A percentile compares a stretch with the other conserved stretches of the same genome.
Evolutionary conservation across 768 basidiomycete genomes (phyloP).

Genomic region (Leucogyrophana mollusca): DNA sequence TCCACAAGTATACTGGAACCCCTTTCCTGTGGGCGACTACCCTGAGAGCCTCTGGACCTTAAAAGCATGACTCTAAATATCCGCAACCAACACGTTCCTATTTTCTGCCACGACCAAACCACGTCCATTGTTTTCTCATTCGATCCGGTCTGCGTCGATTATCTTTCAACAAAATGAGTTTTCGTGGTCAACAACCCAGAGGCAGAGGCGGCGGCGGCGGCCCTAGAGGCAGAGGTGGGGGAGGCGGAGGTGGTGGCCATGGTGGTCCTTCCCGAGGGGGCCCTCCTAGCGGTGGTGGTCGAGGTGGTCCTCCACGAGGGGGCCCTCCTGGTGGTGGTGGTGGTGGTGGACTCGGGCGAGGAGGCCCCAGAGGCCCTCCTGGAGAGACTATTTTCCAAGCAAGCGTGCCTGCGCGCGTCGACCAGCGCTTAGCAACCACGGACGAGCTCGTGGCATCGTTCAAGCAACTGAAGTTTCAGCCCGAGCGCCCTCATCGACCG

Average conservation of each 20-base stretch:
- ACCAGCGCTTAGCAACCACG: slow-evolving; percentile 28
- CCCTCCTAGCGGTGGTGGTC: slow-evolving; percentile 13
- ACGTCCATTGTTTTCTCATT: too few relatives aligned
- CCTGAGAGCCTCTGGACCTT: too few relatives aligned
- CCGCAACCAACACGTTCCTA: too few relatives aligned
- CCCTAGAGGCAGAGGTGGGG: slow-evolving; percentile 15
- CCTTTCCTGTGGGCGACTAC: too few relatives aligned
- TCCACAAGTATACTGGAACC: too few relatives aligned
- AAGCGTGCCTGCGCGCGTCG: slow-evolving; percentile 28
- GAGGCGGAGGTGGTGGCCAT: slow-evolving; percentile 10
- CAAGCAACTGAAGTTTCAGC: slow-evolving; percentile 24
- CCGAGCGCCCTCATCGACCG: slow-evolving; percentile 44
- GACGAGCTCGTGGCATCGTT: slow-evolving; percentile 28
- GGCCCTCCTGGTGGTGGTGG: slow-evolving; percentile 13
- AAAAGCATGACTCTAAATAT: too few relatives aligned
- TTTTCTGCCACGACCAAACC: too few relatives aligned
- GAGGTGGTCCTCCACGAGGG: slow-evolving; percentile 2
- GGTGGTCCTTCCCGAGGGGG: slow-evolving; percentile 9
- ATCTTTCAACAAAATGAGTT: too few relatives aligned
- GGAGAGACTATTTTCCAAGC: slow-evolving; percentile 30
- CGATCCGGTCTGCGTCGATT: too few relatives aligned
- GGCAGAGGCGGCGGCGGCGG: slow-evolving; percentile 15
- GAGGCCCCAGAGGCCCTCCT: slow-evolving; percentile 24
- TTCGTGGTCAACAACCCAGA: slow-evolving; percentile 1
- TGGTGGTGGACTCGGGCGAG: slow-evolving; percentile 16